phyloP scores from a whole-genome alignment of 768 basidiomycete genomes.

The Termitomyces sp. region DNA sequence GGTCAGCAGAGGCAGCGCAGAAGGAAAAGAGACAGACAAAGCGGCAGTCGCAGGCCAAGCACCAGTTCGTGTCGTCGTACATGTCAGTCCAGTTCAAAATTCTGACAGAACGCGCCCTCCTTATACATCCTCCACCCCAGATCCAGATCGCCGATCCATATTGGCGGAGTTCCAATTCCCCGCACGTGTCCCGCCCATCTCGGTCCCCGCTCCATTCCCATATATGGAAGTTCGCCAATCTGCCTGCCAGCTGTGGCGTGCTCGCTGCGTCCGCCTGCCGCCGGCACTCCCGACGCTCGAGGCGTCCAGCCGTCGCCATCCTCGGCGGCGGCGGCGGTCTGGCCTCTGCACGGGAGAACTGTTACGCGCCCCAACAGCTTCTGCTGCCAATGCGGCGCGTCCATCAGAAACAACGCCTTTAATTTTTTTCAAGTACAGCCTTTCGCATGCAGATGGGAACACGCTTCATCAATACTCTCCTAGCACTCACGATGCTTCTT shows the following conservation, averaged over 20 bases:
- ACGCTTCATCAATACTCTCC: not conserved
- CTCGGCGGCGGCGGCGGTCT: not conserved
- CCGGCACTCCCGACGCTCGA: not conserved
- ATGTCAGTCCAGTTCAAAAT: slow-evolving; percentile 8
- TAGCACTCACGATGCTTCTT: slow-evolving; percentile 5
- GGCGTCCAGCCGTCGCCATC: not conserved
- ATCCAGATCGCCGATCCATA: slow-evolving; percentile 5
- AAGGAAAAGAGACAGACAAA: slow-evolving; percentile 36
- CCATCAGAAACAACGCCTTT: not conserved
- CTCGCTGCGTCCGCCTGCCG: not conserved
- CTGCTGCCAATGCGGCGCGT: not conserved
- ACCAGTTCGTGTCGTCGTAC: slow-evolving; percentile 67
- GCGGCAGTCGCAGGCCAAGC: slow-evolving; percentile 57
- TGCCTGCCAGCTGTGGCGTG: not conserved
- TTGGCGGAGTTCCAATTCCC: not conserved
- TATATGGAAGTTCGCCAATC: not conserved
- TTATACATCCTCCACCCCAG: slow-evolving; percentile 7
- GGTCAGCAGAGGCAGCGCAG: not conserved
- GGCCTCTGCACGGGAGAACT: not conserved
- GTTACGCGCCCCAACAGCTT: not conserved
- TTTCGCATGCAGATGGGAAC: slow-evolving; percentile 1
- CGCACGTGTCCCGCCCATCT: slow-evolving; percentile 15
- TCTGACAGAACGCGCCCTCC: not conserved
- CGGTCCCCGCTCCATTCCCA: slow-evolving; percentile 8
- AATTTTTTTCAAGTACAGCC: not conserved